A percentile compares a stretch with the other conserved stretches of the same genome.
phyloP scores from a whole-genome alignment of 257 asterid species.

The Prunella vulgaris region DNA sequence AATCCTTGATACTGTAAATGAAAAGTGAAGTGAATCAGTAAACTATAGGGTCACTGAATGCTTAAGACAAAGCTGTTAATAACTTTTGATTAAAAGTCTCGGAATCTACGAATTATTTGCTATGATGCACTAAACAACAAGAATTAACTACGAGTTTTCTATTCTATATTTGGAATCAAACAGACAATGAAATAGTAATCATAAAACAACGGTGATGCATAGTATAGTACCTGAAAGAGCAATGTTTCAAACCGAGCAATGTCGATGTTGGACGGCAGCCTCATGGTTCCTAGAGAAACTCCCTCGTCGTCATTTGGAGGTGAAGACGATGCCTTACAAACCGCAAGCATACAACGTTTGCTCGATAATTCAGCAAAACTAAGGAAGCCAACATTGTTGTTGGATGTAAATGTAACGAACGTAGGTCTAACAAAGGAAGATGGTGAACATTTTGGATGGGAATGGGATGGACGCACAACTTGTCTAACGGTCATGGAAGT shows the following conservation, averaged over 20 bases:
- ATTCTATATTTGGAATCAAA: no score
- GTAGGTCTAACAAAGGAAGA: slow-evolving; percentile 10
- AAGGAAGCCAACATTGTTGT: slow-evolving; percentile 22
- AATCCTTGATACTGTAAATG: no score
- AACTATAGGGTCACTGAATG: no score
- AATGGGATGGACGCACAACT: slow-evolving; percentile 24
- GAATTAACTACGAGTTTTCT: no score
- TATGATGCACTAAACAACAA: no score
- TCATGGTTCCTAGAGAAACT: slow-evolving; percentile 82
- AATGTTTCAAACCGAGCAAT: slow-evolving; percentile 70
- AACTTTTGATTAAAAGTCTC: no score
- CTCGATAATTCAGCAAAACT: slow-evolving; percentile 13
- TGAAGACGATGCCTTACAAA: slow-evolving; percentile 40
- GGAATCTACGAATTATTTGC: no score
- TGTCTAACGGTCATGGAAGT: slow-evolving; percentile 40
- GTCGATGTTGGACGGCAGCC: slow-evolving; percentile 65
- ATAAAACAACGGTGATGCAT: neutral
- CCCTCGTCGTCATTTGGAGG: slow-evolving; percentile 34
- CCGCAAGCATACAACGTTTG: slow-evolving; percentile 16
- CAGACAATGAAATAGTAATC: no score
- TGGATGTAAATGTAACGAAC: slow-evolving; percentile 16
- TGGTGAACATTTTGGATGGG: slow-evolving; percentile 18
- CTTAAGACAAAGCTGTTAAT: no score
- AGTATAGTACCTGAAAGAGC: slow-evolving; percentile 75
- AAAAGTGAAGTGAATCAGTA: no score